phyloP scores from a whole-genome alignment of 176 grass and related monocot species.

The Pontederia crassipes region DNA sequence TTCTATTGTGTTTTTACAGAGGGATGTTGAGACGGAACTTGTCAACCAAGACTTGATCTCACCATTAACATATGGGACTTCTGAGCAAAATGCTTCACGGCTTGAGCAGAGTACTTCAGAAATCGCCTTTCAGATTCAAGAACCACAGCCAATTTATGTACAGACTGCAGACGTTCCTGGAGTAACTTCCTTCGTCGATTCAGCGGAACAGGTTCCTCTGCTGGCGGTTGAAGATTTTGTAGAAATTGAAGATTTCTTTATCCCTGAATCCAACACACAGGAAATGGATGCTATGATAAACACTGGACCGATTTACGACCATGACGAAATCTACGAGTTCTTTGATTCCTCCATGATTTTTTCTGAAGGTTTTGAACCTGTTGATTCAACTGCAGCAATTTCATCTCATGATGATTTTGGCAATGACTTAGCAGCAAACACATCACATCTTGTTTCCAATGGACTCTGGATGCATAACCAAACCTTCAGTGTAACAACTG shows the following conservation, averaged over 20 bases:
- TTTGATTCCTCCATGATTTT: slow-evolving; percentile 45
- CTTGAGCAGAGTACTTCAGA: neutral
- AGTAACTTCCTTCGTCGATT: slow-evolving; percentile 13
- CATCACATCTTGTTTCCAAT: slow-evolving; percentile 28
- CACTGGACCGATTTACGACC: slow-evolving; percentile 17
- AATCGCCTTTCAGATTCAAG: slow-evolving; percentile 18
- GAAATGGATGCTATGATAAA: slow-evolving; percentile 19
- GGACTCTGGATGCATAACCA: slow-evolving; percentile 42
- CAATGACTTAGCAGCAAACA: slow-evolving; percentile 22
- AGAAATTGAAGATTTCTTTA: slow-evolving; percentile 81
- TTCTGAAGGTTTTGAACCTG: slow-evolving; percentile 30
- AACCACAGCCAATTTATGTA: slow-evolving; percentile 32
- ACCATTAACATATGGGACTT: slow-evolving; percentile 11
- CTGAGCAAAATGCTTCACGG: slow-evolving; percentile 1
- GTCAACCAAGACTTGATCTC: slow-evolving; percentile 1
- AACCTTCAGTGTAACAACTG: slow-evolving; percentile 20
- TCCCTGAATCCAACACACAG: slow-evolving; percentile 32
- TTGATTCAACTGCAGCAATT: slow-evolving; percentile 23
- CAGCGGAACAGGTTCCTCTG: neutral
- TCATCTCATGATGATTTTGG: slow-evolving; percentile 32
- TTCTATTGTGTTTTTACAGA: slow-evolving; percentile 8
- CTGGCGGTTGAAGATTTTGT: slow-evolving; percentile 59
- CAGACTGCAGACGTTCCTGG: slow-evolving; percentile 22
- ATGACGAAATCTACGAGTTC: slow-evolving; percentile 32
- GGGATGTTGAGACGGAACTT: slow-evolving; percentile 18